Conservation (phyloP, 2,329 filamentous ascomycete species). For the Lasiodiplodia sp. region DNA sequence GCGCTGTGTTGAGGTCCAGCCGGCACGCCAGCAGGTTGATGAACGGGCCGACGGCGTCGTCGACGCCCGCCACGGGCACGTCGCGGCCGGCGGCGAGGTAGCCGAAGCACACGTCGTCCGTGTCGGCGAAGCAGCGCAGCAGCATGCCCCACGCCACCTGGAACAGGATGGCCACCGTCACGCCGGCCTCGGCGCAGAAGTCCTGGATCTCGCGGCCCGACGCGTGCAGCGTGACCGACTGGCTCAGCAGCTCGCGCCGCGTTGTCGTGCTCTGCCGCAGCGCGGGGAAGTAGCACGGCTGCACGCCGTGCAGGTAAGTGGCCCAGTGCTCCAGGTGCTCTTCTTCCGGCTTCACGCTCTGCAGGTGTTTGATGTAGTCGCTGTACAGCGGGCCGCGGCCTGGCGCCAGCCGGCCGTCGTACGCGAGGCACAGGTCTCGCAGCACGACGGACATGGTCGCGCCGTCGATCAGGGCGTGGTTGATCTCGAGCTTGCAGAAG, state of each 20-base stretch:
- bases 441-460: slow-evolving; percentile 42
- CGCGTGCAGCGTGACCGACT: too few species aligned
- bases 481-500: slow-evolving; percentile 45
- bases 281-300: slow-evolving; percentile 44
- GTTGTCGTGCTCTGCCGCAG: not conserved
- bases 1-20: not conserved
- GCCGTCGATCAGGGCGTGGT: slow-evolving; percentile 46
- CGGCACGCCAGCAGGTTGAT: slow-evolving; percentile 40
- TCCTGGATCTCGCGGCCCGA: not conserved
- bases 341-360: slow-evolving; percentile 34
- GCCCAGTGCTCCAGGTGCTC: slow-evolving; percentile 43
- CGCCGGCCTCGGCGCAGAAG: not conserved
- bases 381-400: slow-evolving; percentile 43
- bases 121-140: slow-evolving; percentile 32
- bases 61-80: slow-evolving; percentile 33
- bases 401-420: slow-evolving; percentile 37
- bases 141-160: slow-evolving; percentile 38
- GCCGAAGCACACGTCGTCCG: slow-evolving; percentile 39
- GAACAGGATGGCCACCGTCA: slow-evolving; percentile 32
- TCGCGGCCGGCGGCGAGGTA: slow-evolving; percentile 37
- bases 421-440: slow-evolving; percentile 42
- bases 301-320: slow-evolving; percentile 39
- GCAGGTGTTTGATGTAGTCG: slow-evolving; percentile 45
- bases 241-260: not conserved
- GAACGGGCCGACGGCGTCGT: slow-evolving; percentile 35